Percentiles rank a stretch among this genome's conserved stretches.
Conservation (phyloP, 345 rosid genomes). For the Moringa oleifera region DNA sequence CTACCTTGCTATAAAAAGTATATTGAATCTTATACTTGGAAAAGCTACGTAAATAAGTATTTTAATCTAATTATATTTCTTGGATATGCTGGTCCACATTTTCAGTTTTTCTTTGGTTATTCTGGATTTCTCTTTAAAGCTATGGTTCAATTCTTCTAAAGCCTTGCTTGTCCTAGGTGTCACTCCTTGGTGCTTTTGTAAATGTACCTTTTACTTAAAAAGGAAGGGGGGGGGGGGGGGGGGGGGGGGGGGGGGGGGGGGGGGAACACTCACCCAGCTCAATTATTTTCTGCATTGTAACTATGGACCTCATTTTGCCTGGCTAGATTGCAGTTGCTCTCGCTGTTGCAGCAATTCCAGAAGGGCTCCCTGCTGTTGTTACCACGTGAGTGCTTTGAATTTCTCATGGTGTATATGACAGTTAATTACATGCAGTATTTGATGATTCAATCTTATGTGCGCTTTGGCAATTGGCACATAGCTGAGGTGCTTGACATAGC, state of each 20-base stretch:
- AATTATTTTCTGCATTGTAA: background rate
- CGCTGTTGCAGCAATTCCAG: constrained; percentile 99
- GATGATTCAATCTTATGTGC: no score
- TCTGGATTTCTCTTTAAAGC: background rate
- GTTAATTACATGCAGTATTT: background rate
- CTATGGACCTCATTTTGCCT: constrained; percentile 27
- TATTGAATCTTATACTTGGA: no score
- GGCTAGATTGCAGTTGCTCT: constrained; percentile 98
- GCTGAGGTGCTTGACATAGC: background rate
- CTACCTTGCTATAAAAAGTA: no score
- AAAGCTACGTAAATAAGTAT: no score
- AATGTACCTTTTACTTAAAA: no score
- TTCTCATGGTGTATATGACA: constrained; percentile 1
- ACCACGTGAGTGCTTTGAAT: constrained; percentile 70
- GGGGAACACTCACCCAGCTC: constrained; percentile 1
- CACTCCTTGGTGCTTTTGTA: no score
- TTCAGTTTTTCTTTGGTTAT: background rate
- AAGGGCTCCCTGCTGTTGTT: constrained; percentile 99
- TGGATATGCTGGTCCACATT: background rate
- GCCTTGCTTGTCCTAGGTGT: no score
- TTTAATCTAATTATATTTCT: background rate
- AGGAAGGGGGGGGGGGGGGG: no score
- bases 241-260: no score
- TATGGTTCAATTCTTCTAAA: background rate
- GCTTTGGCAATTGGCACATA: no score